A percentile compares a stretch with the other conserved stretches of the same genome.
Conservation (phyloP, 345 rosid species). For the Citrus cavaleriei region DNA sequence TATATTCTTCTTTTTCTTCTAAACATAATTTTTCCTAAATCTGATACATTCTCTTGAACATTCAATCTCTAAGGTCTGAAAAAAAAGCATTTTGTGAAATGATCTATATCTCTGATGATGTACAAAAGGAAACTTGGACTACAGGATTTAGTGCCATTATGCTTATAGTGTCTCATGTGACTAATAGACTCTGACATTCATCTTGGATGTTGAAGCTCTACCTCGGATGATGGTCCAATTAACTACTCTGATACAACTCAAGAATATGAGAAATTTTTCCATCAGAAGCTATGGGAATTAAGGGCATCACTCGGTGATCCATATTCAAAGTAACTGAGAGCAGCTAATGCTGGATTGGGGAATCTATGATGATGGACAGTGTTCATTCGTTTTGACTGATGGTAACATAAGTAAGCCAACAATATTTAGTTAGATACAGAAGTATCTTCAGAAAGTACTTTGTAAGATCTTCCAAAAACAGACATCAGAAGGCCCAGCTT, state of each 20-base stretch:
- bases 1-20: neutral
- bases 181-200: neutral
- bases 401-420: neutral
- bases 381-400: neutral
- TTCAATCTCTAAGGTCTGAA: neutral
- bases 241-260: neutral
- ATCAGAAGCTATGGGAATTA: neutral
- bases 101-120: neutral
- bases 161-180: neutral
- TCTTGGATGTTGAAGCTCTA: neutral
- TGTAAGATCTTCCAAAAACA: neutral
- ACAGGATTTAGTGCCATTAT: neutral
- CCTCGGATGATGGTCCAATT: neutral
- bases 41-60: neutral
- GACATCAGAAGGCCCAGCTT: neutral
- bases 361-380: neutral
- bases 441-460: neutral
- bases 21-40: neutral
- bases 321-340: too few relatives aligned
- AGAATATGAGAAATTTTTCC: neutral
- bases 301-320: neutral
- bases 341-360: too few relatives aligned
- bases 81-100: neutral
- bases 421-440: neutral
- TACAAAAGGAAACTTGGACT: neutral